Percentiles rank a stretch among this genome's conserved stretches.
Evolutionary conservation across 257 asterid genomes (phyloP).

Genomic region (Apocynum venetum): DNA sequence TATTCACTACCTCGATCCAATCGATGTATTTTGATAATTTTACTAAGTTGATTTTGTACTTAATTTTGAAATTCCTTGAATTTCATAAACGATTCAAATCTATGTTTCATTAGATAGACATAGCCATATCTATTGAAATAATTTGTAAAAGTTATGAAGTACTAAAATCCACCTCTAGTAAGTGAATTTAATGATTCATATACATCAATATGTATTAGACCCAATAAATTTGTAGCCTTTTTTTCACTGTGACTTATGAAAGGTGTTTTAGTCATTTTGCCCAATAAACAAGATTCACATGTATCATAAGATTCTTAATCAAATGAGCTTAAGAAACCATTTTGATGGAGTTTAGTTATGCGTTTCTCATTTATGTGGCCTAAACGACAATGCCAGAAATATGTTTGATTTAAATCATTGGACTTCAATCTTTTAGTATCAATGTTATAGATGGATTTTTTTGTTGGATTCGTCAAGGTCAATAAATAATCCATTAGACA

Average conservation of each 20-base stretch:
- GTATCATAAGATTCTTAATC: background rate
- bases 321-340: no score
- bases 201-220: no score
- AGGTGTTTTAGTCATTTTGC: background rate
- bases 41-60: background rate
- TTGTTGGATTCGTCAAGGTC: no score
- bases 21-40: background rate
- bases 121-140: background rate
- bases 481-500: background rate
- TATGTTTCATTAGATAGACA: background rate
- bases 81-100: background rate
- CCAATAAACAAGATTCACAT: background rate
- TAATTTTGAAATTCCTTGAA: background rate
- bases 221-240: background rate
- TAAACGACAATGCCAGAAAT: no score
- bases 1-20: slow-evolving; percentile 1
- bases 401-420: no score
- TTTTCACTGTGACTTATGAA: no score
- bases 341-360: background rate
- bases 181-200: background rate
- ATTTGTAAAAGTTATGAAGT: background rate
- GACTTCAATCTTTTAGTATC: no score
- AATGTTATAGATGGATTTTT: no score
- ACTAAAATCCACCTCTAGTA: background rate
- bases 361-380: background rate